phyloP scores from a whole-genome alignment of 2,329 filamentous ascomycete genomes.

The Exophiala dermatitidis region DNA sequence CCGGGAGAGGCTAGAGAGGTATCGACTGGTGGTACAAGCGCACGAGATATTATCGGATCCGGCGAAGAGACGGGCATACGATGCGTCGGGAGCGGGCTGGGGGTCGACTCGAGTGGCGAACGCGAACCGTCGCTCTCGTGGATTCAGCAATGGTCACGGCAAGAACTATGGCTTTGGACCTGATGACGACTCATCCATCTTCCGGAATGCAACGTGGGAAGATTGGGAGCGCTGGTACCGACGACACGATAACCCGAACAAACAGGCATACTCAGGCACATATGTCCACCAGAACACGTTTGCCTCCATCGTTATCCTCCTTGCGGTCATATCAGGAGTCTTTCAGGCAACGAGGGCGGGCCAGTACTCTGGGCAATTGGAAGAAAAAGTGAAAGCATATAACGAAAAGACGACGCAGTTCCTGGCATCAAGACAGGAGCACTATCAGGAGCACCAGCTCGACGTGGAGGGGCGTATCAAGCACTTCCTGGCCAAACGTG shows the following conservation, averaged over 20 bases:
- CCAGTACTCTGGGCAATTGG: slow-evolving; percentile 52
- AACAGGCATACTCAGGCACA: slow-evolving; percentile 43
- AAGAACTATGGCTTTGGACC: slow-evolving; percentile 32
- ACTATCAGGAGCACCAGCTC: slow-evolving; percentile 51
- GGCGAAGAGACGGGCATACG: slow-evolving; percentile 70
- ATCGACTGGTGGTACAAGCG: slow-evolving; percentile 78
- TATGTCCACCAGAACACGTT: slow-evolving; percentile 78
- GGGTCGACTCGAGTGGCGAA: slow-evolving; percentile 29
- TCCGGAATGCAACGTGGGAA: slow-evolving; percentile 87
- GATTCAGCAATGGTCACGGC: slow-evolving; percentile 26
- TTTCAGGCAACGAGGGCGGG: slow-evolving; percentile 65
- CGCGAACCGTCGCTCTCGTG: slow-evolving; percentile 25
- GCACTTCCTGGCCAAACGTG: slow-evolving; percentile 67
- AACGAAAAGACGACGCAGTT: slow-evolving; percentile 57
- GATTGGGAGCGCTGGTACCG: slow-evolving; percentile 85
- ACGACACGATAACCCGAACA: slow-evolving; percentile 39
- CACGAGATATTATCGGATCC: slow-evolving; percentile 83
- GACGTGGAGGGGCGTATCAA: slow-evolving; percentile 61
- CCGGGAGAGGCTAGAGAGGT: slow-evolving; percentile 68
- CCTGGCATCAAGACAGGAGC: slow-evolving; percentile 34
- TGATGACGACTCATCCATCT: slow-evolving; percentile 44
- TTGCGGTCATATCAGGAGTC: slow-evolving; percentile 63
- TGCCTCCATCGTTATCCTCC: slow-evolving; percentile 60
- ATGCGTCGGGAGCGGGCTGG: slow-evolving; percentile 78
- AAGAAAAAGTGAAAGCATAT: slow-evolving; percentile 60